Evolutionary conservation across 208 protist genomes (phyloP).

Genomic region (Entamoeba invadens): DNA sequence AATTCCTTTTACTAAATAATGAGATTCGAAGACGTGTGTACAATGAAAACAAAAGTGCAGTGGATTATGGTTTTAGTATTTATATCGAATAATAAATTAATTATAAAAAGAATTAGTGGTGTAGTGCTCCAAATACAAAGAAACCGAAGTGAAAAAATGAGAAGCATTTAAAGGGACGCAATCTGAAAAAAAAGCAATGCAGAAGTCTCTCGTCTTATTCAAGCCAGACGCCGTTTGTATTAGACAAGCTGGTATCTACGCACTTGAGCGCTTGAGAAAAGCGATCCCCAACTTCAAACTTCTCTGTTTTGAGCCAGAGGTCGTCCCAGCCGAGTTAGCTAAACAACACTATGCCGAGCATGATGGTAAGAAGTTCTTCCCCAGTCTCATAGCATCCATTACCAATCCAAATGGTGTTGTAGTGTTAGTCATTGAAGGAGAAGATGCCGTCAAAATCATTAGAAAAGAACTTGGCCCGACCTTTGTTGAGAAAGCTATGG

Average conservation of each 20-base stretch:
- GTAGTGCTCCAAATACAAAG: no score
- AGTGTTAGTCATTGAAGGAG: background rate
- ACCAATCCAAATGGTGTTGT: background rate
- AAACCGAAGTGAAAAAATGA: no score
- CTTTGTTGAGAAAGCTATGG: background rate
- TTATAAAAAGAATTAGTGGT: no score
- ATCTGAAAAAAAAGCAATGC: background rate
- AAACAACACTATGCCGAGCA: background rate
- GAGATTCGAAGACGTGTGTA: no score
- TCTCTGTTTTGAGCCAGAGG: background rate
- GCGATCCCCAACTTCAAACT: background rate
- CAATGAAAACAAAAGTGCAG: no score
- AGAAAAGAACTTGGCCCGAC: background rate
- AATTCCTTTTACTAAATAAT: no score
- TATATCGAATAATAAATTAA: no score
- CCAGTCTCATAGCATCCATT: background rate
- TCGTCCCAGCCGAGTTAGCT: background rate
- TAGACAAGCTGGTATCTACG: background rate
- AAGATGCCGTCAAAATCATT: background rate
- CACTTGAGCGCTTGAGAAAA: background rate
- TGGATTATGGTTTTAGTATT: no score
- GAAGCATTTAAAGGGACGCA: background rate
- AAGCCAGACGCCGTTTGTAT: background rate
- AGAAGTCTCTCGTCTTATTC: background rate
- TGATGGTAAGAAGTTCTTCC: background rate